A percentile compares a stretch with the other conserved stretches of the same genome.
phyloP scores from a whole-genome alignment of 768 basidiomycete species.

The Antrodiella citrinella region DNA sequence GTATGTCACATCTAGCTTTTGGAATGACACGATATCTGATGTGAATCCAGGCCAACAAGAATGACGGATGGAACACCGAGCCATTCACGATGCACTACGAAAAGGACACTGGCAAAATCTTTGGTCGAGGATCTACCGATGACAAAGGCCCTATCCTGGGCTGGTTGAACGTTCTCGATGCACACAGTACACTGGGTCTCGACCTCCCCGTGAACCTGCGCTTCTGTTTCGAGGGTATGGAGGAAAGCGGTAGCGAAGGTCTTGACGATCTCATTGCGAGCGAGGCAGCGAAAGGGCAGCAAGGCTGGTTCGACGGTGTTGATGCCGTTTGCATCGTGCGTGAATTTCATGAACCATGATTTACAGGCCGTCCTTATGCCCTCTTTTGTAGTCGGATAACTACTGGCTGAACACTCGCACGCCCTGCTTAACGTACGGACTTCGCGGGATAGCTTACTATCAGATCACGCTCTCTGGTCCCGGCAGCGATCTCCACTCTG shows the following conservation, averaged over 20 bases:
- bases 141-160: conserved; percentile 87
- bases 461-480: conserved; percentile 76
- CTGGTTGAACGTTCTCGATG: conserved; percentile 88
- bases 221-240: conserved; percentile 96
- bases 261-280: conserved; percentile 76
- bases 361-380: neutral
- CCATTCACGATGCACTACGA: conserved; percentile 62
- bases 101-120: conserved; percentile 48
- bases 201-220: conserved; percentile 82
- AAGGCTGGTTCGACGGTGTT: conserved; percentile 76
- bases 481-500: conserved; percentile 81
- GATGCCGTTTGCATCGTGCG: conserved; percentile 88
- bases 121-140: conserved; percentile 82
- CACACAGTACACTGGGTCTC: conserved; percentile 55
- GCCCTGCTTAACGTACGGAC: conserved; percentile 76
- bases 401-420: conserved; percentile 86
- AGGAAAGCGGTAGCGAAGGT: conserved; percentile 88
- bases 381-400: conserved; percentile 61
- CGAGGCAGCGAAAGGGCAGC: conserved; percentile 56
- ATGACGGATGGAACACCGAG: conserved; percentile 83
- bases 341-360: conserved; percentile 5
- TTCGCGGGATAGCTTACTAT: conserved; percentile 84
- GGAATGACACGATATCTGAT: neutral
- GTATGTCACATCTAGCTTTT: conserved; percentile 32
- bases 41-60: conserved; percentile 29